These are phyloP conservation scores for Pyropia yezoensis DNA, from an alignment of 23 red algal genomes.

Conservation along the genomic window DNA sequence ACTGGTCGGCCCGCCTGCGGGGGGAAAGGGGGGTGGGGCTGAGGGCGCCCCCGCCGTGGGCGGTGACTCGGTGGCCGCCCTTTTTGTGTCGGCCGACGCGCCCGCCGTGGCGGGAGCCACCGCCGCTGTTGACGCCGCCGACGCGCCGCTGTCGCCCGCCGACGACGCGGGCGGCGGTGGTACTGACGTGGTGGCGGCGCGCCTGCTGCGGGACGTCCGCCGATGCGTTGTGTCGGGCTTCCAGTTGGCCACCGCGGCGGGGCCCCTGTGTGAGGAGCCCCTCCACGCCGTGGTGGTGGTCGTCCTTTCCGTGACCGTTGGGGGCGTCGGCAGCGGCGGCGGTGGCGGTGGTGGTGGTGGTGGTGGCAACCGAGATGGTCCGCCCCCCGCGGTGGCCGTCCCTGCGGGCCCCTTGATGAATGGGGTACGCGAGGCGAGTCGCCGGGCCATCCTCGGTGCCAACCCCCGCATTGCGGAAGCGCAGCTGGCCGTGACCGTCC, in stretches of 20 bases:
- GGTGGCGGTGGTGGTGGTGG: no score
- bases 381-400: neutral
- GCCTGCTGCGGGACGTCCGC: no score
- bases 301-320: constrained; percentile 14
- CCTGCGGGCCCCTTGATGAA: constrained; percentile 40
- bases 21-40: neutral
- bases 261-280: constrained; percentile 91
- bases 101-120: no score
- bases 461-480: constrained; percentile 79
- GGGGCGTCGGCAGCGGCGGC: constrained; percentile 1
- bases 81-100: no score
- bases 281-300: constrained; percentile 83
- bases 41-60: neutral
- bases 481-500: constrained; percentile 59
- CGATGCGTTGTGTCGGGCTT: constrained; percentile 69
- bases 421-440: constrained; percentile 42
- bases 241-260: constrained; percentile 67
- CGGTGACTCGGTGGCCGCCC: neutral
- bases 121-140: no score
- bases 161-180: no score
- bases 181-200: no score
- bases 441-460: constrained; percentile 46
- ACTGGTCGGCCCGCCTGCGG: constrained; percentile 42
- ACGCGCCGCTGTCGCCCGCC: no score
- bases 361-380: neutral